phyloP scores from a whole-genome alignment of 176 grass and related monocot species.

The Oryza glumipatula region DNA sequence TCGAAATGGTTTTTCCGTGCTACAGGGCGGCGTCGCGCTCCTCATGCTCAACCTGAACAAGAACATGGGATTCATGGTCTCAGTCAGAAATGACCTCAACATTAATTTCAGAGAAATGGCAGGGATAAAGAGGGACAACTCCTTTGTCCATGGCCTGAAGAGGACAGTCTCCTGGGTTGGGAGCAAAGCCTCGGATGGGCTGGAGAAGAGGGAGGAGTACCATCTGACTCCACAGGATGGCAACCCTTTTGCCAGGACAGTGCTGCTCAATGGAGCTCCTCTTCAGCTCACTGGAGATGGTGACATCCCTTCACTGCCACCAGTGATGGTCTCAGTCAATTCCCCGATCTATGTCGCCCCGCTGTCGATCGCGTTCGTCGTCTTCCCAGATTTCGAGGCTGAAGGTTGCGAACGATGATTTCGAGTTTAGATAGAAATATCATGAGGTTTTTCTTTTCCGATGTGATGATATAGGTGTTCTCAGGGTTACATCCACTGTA shows the following conservation, averaged over 20 bases:
- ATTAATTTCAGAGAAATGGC: conserved; percentile 39
- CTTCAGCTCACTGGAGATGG: conserved; percentile 72
- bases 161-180: conserved; percentile 87
- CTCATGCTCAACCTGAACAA: conserved; percentile 88
- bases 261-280: conserved; percentile 82
- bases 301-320: conserved; percentile 63
- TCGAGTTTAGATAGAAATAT: conserved; percentile 28
- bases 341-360: conserved; percentile 67
- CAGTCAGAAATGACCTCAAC: conserved; percentile 72
- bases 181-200: conserved; percentile 67
- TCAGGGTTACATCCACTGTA: conserved; percentile 1
- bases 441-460: neutral
- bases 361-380: conserved; percentile 71
- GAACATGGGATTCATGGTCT: conserved; percentile 63
- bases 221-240: conserved; percentile 62
- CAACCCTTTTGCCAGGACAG: conserved; percentile 58
- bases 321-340: conserved; percentile 52
- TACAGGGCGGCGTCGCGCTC: conserved; percentile 68
- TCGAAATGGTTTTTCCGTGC: neutral
- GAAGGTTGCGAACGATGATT: conserved; percentile 56
- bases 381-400: conserved; percentile 90
- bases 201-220: conserved; percentile 81
- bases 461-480: conserved; percentile 21
- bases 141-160: conserved; percentile 65
- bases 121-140: conserved; percentile 58